A percentile compares a stretch with the other conserved stretches of the same genome.
Evolutionary conservation across 2,329 filamentous ascomycete genomes (phyloP).

Genomic region (Hypomyces perniciosus): DNA sequence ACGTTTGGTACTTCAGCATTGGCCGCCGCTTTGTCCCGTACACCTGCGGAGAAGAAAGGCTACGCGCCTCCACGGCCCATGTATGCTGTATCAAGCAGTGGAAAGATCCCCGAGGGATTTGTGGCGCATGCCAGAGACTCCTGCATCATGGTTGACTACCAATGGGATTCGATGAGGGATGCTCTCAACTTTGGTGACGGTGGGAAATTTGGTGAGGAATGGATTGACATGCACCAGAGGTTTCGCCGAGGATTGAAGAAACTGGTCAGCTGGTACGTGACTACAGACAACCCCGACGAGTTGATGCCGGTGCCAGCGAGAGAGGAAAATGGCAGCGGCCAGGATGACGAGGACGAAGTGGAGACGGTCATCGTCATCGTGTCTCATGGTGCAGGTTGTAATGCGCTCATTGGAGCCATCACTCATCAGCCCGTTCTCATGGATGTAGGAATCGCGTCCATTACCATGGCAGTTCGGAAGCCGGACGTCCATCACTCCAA

Average conservation of each 20-base stretch:
- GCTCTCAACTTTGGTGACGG: conserved; percentile 81
- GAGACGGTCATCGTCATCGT: conserved; percentile 82
- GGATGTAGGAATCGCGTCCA: conserved; percentile 82
- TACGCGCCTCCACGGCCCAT: conserved; percentile 75
- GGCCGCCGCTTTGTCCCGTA: conserved; percentile 28
- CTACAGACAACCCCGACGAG: conserved; percentile 44
- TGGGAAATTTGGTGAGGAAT: conserved; percentile 85
- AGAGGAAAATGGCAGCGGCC: conserved; percentile 23
- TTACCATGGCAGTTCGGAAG: conserved; percentile 78
- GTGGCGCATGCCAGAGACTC: conserved; percentile 85
- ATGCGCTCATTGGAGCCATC: conserved; percentile 86
- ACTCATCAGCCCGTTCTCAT: conserved; percentile 87
- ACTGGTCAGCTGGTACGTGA: conserved; percentile 78
- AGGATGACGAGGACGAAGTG: conserved; percentile 52
- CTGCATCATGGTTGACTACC: conserved; percentile 81
- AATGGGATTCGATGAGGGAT: conserved; percentile 86
- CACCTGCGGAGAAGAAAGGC: conserved; percentile 28
- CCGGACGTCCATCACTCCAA: conserved; percentile 34
- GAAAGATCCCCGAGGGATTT: conserved; percentile 81
- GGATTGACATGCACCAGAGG: conserved; percentile 89
- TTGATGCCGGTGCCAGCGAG: conserved; percentile 39
- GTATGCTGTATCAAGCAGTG: conserved; percentile 74
- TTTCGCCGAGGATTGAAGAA: conserved; percentile 74
- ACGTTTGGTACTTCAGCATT: conserved; percentile 26
- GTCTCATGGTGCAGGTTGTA: conserved; percentile 92